Base-by-base conservation (phyloP, 106 monocot species). In the Alisma plantagoaquatica region DNA sequence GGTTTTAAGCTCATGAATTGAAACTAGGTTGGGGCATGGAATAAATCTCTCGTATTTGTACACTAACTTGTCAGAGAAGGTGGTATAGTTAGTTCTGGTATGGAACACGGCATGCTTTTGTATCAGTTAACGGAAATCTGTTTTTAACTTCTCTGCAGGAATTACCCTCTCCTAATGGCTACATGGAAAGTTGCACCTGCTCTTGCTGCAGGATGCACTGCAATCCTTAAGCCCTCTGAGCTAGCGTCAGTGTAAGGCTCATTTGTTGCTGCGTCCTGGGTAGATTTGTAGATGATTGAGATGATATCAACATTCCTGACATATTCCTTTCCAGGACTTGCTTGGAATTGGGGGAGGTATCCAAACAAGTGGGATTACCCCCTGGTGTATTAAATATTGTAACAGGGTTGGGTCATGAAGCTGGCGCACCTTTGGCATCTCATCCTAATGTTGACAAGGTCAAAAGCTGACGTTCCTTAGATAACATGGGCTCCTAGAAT, bases 181-280 rank as follows among this genome's bases (percentile, higher is more conserved):
- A 54, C 77, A 66, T 98, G 98, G 98, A 98, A 98, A 61, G 90
- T 98, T 59, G 98, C 98, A 46, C 90, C 98, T 65, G 84, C 85
- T 24, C 73, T 98, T 62, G 98, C 98, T 76, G 98, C 98, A 71
- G 98, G 98, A 6, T 98, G 98, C 71, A 76, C 84, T 53, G 85
- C 98, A 67, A 59, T 98, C 12, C 63, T 98, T 53, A 98, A 98
- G 56, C 98, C 98, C n/a, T 98, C 98, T 51, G 98, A 98, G 64
- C 48, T 90, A 62, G 60, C 79, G 43, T 98, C 98, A 26, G 57
- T 90, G 98, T 98, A 77, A 76, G 77, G 26, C 29, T 42, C n/a
- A n/a, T n/a, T n/a, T 50, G 30, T 4, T 66, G 16, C 43, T 30
- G 25, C 1, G 27, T 31, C 15, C 28, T 16, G 2, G 2, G 21